phyloP scores from a whole-genome alignment of 2,329 filamentous ascomycete species.

The Hypocreales sp. region DNA sequence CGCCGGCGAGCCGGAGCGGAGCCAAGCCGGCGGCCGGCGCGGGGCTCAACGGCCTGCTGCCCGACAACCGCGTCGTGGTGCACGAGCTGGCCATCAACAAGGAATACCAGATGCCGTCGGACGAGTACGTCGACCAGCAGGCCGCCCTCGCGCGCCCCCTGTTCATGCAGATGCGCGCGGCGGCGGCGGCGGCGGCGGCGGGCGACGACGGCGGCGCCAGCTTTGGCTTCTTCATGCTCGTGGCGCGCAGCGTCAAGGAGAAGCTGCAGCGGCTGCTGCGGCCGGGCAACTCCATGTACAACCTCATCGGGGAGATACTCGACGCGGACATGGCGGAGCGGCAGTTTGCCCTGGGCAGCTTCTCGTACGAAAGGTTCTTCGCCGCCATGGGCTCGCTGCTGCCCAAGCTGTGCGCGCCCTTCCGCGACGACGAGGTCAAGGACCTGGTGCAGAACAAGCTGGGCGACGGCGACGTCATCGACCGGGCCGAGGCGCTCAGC shows the following conservation, averaged over 20 bases:
- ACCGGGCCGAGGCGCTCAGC: constrained; percentile 60
- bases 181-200: constrained; percentile 52
- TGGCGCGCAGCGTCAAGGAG: constrained; percentile 54
- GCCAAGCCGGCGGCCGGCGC: constrained; percentile 20
- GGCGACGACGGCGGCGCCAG: constrained; percentile 47
- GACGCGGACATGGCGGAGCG: constrained; percentile 56
- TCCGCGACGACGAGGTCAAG: constrained; percentile 64
- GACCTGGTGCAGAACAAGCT: constrained; percentile 48
- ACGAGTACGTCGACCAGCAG: constrained; percentile 43
- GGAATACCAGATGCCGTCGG: constrained; percentile 55
- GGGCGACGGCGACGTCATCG: constrained; percentile 48
- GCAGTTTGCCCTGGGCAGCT: constrained; percentile 55
- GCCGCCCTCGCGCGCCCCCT: constrained; percentile 30
- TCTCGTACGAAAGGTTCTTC: constrained; percentile 73
- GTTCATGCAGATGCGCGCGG: constrained; percentile 44
- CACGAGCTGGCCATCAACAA: constrained; percentile 71
- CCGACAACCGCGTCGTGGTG: constrained; percentile 58
- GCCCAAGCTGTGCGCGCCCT: constrained; percentile 66
- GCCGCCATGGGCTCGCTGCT: constrained; percentile 58
- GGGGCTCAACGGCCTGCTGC: constrained; percentile 40
- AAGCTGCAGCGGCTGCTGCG: constrained; percentile 60
- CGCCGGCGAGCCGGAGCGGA: constrained; percentile 25
- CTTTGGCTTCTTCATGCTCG: constrained; percentile 52
- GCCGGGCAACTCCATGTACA: constrained; percentile 57
- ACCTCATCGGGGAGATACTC: constrained; percentile 57